phyloP scores from a whole-genome alignment of 1,284 basidiomycete species.

The Cerrena zonata region DNA sequence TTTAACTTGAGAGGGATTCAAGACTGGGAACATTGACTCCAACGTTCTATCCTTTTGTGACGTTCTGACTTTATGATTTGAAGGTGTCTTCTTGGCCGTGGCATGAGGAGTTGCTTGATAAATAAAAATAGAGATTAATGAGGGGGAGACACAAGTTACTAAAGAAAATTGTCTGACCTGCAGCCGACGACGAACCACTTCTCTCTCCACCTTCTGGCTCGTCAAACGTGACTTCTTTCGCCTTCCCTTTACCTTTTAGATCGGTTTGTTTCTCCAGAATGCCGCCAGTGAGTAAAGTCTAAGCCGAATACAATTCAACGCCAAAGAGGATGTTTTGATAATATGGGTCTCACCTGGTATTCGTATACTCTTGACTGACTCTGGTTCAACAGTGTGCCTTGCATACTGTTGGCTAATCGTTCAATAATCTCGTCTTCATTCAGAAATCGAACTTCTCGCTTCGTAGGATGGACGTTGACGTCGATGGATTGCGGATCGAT shows the following conservation, averaged over 20 bases:
- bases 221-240: conserved; percentile 32
- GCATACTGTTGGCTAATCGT: conserved; percentile 69
- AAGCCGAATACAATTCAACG: conserved; percentile 1
- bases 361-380: conserved; percentile 71
- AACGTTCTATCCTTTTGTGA: conserved; percentile 84
- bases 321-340: not conserved
- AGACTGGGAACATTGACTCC: conserved; percentile 83
- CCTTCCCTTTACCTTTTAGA: conserved; percentile 42
- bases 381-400: conserved; percentile 61
- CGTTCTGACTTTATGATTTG: conserved; percentile 90
- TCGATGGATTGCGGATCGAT: conserved; percentile 88
- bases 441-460: conserved; percentile 92
- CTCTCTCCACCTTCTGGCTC: conserved; percentile 29
- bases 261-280: conserved; percentile 30
- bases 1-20: conserved; percentile 40
- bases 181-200: not conserved
- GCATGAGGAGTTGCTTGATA: too few species aligned
- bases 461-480: conserved; percentile 97
- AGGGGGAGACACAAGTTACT: too few species aligned
- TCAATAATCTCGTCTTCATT: conserved; percentile 88
- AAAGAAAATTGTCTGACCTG: not conserved
- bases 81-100: conserved; percentile 44
- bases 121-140: not conserved
- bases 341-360: conserved; percentile 59
- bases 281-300: conserved; percentile 63